These are phyloP conservation scores for Blumeria hordei DNA, from an alignment of 2,329 filamentous ascomycete species.

Conservation along the genomic window DNA sequence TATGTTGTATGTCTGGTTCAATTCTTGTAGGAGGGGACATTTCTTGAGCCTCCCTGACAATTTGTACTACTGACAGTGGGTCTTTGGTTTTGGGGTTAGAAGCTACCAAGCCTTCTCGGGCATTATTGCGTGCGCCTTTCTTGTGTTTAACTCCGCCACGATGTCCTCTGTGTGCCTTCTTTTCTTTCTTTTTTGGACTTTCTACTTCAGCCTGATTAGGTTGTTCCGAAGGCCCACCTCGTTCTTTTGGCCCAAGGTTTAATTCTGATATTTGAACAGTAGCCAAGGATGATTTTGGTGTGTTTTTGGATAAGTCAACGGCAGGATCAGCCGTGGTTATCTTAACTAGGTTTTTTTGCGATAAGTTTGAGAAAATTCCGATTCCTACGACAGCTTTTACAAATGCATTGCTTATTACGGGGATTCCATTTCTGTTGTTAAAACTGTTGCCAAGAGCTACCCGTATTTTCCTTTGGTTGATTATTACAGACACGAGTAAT, in stretches of 20 bases:
- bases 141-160: conserved; percentile 47
- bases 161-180: conserved; percentile 45
- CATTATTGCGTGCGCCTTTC: conserved; percentile 22
- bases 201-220: conserved; percentile 6
- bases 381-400: background rate
- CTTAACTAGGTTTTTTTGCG: conserved; percentile 2
- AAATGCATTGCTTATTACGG: background rate
- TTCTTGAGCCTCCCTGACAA: background rate
- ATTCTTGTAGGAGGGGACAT: conserved; percentile 23
- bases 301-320: conserved; percentile 1
- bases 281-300: background rate
- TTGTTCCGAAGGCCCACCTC: conserved; percentile 7
- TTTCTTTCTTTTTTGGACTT: conserved; percentile 22
- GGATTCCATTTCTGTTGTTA: background rate
- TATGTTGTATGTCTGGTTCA: conserved; percentile 36
- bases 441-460: background rate
- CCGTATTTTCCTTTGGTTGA: conserved; percentile 8
- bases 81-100: conserved; percentile 3
- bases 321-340: conserved; percentile 4
- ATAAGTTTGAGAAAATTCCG: background rate
- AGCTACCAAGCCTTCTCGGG: conserved; percentile 15
- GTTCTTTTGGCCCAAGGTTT: background rate
- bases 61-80: background rate
- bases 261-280: background rate
- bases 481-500: conserved; percentile 12